phyloP scores from a whole-genome alignment of 169 alveolate genomes.

The Theileria orientalis region DNA sequence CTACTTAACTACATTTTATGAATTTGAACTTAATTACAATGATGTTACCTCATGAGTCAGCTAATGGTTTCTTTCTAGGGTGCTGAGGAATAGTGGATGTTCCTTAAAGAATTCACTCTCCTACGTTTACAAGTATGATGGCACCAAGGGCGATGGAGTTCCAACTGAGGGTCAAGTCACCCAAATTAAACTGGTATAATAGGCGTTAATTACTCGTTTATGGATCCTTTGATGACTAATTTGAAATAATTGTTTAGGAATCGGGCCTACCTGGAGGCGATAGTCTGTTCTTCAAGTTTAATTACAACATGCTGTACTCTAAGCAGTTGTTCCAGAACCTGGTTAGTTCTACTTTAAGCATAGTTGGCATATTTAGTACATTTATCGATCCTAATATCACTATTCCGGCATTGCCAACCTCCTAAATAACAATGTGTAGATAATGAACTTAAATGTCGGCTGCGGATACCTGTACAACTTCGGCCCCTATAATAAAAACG shows the following conservation, averaged over 20 bases:
- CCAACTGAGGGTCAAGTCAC: constrained; percentile 54
- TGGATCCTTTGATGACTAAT: neutral
- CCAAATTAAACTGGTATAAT: constrained; percentile 43
- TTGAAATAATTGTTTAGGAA: constrained; percentile 22
- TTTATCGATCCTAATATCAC: no score
- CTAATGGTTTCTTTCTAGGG: no score
- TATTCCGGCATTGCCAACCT: no score
- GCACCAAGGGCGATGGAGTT: constrained; percentile 39
- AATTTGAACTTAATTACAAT: no score
- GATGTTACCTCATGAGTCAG: no score
- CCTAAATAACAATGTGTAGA: constrained; percentile 14
- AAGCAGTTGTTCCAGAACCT: constrained; percentile 18
- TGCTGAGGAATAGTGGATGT: constrained; percentile 56
- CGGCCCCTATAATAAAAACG: constrained; percentile 10
- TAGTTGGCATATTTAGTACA: no score
- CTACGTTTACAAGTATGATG: constrained; percentile 41
- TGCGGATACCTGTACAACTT: constrained; percentile 48
- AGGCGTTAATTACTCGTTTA: neutral
- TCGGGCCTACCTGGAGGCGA: constrained; percentile 67
- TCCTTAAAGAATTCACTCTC: constrained; percentile 59
- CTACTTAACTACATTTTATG: neutral
- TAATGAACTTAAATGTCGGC: constrained; percentile 43
- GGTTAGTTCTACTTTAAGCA: constrained; percentile 2
- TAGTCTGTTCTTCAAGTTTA: constrained; percentile 51
- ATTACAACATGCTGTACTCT: constrained; percentile 41